phyloP scores from a whole-genome alignment of 2,329 filamentous ascomycete genomes.

The Pestalotiopsis sp. region DNA sequence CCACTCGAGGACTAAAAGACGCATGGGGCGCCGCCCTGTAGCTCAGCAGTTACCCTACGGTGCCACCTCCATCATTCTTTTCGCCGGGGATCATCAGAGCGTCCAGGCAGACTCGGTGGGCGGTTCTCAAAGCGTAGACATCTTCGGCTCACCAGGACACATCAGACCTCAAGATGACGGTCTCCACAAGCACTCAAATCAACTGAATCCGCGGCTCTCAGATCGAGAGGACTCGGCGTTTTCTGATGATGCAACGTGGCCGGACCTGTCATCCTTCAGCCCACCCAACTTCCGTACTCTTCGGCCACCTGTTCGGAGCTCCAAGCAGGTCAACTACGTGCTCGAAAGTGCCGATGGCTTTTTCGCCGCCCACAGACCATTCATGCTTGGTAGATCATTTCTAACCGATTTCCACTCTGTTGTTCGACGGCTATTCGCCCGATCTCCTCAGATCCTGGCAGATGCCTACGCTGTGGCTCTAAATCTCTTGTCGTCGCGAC shows the following conservation, averaged over 20 bases:
- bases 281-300: slow-evolving; percentile 6
- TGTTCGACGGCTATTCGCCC: slow-evolving; percentile 10
- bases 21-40: slow-evolving; percentile 10
- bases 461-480: slow-evolving; percentile 13
- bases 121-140: not conserved
- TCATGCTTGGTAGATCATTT: slow-evolving; percentile 14
- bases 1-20: not conserved
- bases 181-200: not conserved
- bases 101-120: not conserved
- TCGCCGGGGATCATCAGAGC: not conserved
- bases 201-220: not conserved
- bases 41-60: slow-evolving; percentile 3
- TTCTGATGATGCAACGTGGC: not conserved
- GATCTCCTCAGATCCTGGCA: slow-evolving; percentile 11
- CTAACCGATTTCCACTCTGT: slow-evolving; percentile 7
- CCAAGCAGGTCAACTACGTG: slow-evolving; percentile 2
- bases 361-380: slow-evolving; percentile 12
- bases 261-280: not conserved
- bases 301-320: not conserved
- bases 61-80: slow-evolving; percentile 3
- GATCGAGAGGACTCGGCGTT: not conserved
- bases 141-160: too few relatives aligned
- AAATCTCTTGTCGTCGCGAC: slow-evolving; percentile 7
- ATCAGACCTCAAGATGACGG: not conserved
- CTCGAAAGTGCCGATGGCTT: slow-evolving; percentile 13